Evolutionary conservation across 768 basidiomycete genomes (phyloP), one percentile per base, ranked within the genome.

Genomic region (Mycena sanguinolenta): DNA sequence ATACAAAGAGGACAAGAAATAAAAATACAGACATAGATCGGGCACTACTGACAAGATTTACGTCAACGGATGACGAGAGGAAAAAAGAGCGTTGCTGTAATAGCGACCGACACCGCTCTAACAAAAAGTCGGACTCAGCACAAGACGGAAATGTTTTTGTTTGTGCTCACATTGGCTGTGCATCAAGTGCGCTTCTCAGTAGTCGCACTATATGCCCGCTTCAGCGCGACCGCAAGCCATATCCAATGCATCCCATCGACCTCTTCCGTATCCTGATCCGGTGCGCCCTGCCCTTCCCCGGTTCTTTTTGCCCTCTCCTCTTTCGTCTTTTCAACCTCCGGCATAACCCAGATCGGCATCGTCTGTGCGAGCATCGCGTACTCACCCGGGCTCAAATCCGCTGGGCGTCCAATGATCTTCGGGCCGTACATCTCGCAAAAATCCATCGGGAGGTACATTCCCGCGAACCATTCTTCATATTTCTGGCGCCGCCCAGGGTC

Each of bases 381-480:
- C 36, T 69, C 67, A 17, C 67, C 67, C 42, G 61, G 61, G 49
- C 67, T 69, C 67, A 69, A 38, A 39, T 69, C 60, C 61, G 67
- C 67, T 44, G 67, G 67, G n/a, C 60, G 52, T 58, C 54, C 67
- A 19, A 17, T 44, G 67, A 69, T 69, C 67, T 69, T 69, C 44
- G 67, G 67, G 44, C 67, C 67, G 28, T 69, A 69, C 54, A 69
- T 63, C 60, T 63, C 67, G 27, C 67, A 62, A 32, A 36, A 69
- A 61, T 54, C 58, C 54, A 44, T 36, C 23, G 67, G 67, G 38
- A 63, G 32, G 54, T 36, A 2, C 67, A 69, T 69, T n/a, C n/a
- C n/a, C n/a, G n/a, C 54, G 32, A 27, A 16, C 55, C 54, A 69
- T 5, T 63, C 21, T 58, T 63, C 67, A 46, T 57, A 69, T 38